Percentiles rank a stretch among this genome's conserved stretches.
These are phyloP conservation scores for Fusarium armeniacum DNA, from an alignment of 2,329 filamentous ascomycete species.

Conservation along the genomic window DNA sequence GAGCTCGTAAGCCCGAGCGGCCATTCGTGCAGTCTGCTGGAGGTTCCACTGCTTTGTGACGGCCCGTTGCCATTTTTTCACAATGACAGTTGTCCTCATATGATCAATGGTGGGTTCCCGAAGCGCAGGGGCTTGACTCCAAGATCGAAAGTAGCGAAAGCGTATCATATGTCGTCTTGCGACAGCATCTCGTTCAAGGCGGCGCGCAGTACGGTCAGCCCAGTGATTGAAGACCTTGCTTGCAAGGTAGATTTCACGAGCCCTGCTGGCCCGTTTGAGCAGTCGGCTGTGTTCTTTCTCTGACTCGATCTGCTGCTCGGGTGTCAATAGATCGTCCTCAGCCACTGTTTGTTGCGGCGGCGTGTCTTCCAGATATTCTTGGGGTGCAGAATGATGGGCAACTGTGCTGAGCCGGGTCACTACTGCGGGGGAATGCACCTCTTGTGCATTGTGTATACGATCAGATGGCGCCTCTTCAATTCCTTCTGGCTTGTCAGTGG, in stretches of 20 bases:
- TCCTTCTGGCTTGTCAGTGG: constrained; percentile 1
- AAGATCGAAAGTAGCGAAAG: constrained; percentile 59
- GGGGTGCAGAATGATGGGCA: constrained; percentile 10
- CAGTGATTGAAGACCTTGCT: constrained; percentile 65
- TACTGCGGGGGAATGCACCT: constrained; percentile 12
- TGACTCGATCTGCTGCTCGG: constrained; percentile 12
- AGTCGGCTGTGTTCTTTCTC: constrained; percentile 43
- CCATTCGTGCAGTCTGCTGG: constrained; percentile 43
- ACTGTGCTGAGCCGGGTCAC: constrained; percentile 14
- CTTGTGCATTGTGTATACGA: background rate
- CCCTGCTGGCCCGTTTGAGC: constrained; percentile 69
- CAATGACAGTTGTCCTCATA: constrained; percentile 49
- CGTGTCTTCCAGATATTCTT: constrained; percentile 12
- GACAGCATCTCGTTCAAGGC: constrained; percentile 74
- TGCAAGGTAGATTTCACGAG: constrained; percentile 73
- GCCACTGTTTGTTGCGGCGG: constrained; percentile 2
- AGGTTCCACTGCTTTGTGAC: constrained; percentile 50
- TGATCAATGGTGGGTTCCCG: constrained; percentile 51
- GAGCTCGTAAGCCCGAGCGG: constrained; percentile 41
- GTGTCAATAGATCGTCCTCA: constrained; percentile 27
- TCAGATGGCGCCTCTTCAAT: constrained; percentile 13
- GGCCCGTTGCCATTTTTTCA: constrained; percentile 55
- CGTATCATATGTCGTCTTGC: constrained; percentile 79
- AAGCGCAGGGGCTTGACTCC: constrained; percentile 54
- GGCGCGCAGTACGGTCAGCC: constrained; percentile 74